Percentiles rank a stretch among this genome's conserved stretches.
phyloP scores from a whole-genome alignment of 2,329 filamentous ascomycete species.

The Biscogniauxia marginata region DNA sequence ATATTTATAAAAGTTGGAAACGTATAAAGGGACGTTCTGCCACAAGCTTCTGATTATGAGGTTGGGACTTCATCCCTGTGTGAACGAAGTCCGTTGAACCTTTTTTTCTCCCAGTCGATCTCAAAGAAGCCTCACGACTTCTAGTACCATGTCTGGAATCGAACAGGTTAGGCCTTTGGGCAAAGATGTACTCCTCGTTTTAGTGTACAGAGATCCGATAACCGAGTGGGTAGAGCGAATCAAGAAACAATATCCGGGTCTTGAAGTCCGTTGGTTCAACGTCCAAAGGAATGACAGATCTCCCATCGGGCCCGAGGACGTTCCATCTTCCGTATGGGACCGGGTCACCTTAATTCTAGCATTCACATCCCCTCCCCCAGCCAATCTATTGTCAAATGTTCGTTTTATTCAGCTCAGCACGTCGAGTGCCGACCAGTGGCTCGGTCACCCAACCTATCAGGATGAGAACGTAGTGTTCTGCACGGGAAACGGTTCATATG shows the following conservation, averaged over 20 bases:
- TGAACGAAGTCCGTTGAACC: too few relatives aligned
- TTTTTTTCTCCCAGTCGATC: too few relatives aligned
- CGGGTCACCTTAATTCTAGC: constrained; percentile 41
- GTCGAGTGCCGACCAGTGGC: constrained; percentile 44
- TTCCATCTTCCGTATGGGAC: constrained; percentile 35
- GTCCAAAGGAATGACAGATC: constrained; percentile 15
- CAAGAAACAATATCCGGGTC: constrained; percentile 36
- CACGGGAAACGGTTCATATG: constrained; percentile 55
- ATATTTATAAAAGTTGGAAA: too few relatives aligned
- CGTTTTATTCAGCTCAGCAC: constrained; percentile 45
- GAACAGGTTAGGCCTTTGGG: constrained; percentile 10
- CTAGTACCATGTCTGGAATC: neutral
- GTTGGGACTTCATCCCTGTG: too few relatives aligned
- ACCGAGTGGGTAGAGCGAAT: constrained; percentile 36
- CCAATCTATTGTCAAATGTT: constrained; percentile 34
- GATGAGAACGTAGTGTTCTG: constrained; percentile 49
- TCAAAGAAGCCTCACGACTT: neutral
- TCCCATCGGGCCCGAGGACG: constrained; percentile 23
- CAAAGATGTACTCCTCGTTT: constrained; percentile 41
- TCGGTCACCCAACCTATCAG: constrained; percentile 40
- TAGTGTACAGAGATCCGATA: constrained; percentile 32
- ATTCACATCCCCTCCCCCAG: constrained; percentile 30
- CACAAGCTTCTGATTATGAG: too few relatives aligned
- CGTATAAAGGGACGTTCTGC: too few relatives aligned
- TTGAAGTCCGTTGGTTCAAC: constrained; percentile 37